These are phyloP conservation scores for Periglandula ipomoeae DNA, from an alignment of 2,329 filamentous ascomycete genomes.

Conservation along the genomic window DNA sequence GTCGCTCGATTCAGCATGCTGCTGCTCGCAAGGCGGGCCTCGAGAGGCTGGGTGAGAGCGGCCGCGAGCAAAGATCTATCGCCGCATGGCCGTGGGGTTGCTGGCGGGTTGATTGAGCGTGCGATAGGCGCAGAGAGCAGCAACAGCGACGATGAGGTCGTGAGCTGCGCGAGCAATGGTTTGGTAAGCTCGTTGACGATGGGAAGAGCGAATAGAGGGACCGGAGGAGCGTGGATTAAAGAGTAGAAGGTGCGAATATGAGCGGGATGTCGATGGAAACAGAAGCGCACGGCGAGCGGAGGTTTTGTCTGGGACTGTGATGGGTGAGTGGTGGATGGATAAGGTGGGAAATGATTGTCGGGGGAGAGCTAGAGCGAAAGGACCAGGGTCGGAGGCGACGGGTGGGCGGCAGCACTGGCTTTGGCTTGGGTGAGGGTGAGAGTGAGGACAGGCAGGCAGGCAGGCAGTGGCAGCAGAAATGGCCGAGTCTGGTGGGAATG, in stretches of 20 bases:
- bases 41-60: constrained; percentile 5
- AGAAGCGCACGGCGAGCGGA: neutral
- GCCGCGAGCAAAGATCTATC: constrained; percentile 9
- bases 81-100: constrained; percentile 8
- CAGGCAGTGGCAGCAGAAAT: neutral
- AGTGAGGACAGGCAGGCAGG: neutral
- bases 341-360: constrained; percentile 4
- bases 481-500: too few species aligned
- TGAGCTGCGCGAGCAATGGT: neutral
- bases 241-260: neutral
- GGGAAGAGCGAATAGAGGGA: neutral
- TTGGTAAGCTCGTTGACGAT: neutral
- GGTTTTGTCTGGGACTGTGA: constrained; percentile 4
- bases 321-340: neutral
- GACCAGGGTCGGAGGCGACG: neutral
- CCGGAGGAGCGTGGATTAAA: neutral
- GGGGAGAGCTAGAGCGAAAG: neutral
- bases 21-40: constrained; percentile 6
- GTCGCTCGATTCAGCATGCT: constrained; percentile 12
- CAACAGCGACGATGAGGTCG: too few species aligned
- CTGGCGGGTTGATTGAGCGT: neutral
- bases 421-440: neutral
- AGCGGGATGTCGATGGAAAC: constrained; percentile 2
- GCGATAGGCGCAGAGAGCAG: neutral
- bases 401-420: neutral